Base-by-base conservation (phyloP, 306 rosid species). In the Cucurbita argyrosperma region DNA sequence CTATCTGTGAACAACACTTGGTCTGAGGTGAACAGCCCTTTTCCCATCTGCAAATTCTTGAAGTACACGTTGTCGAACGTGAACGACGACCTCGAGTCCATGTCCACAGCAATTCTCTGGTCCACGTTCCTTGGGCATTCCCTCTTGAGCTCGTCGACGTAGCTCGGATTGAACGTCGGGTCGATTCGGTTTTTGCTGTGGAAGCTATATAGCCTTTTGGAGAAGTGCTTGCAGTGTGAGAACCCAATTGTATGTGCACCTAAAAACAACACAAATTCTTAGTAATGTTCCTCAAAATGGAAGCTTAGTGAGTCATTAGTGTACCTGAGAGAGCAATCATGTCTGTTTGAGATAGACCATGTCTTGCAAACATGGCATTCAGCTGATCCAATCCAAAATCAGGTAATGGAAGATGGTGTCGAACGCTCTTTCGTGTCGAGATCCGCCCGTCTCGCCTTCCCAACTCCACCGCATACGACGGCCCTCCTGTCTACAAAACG, bases 211-310 rank as follows among this genome's bases (percentile, higher is more conserved):
- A 93, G 66, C 63, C 97, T 62, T 67, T 83, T 82, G 26, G 74
- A 64, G 77, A 90, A 80, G 61, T 80, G 77, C 71, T 18, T 76
- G 87, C 98, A 93, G 74, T 88, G 97, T 18, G 97, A 81, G 77
- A 87, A 88, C 15, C 98, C 98, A 54, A 90, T 84, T 7, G 98
- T 89, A 70, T 93, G 98, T 60, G 97, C 97, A 46, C 96, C 98
- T 92, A 47, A 62, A 42, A 21, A 26, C 18, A 38, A 53, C 47
- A 54, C 66, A 10, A 45, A 45, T 4, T 46, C 26, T 0, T 64
- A 8, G 6, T 15, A 1, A 8, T 7, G 9, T 55, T 18, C 6
- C 10, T 19, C 35, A 8, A 55, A 54, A 13, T 6, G 35, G 35
- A 30, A 30, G 35, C 35, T 30, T 30, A 30, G 35, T 30, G 35